These are phyloP conservation scores for Solanum bulbocastanum DNA, from an alignment of 257 asterid species.

Conservation along the genomic window DNA sequence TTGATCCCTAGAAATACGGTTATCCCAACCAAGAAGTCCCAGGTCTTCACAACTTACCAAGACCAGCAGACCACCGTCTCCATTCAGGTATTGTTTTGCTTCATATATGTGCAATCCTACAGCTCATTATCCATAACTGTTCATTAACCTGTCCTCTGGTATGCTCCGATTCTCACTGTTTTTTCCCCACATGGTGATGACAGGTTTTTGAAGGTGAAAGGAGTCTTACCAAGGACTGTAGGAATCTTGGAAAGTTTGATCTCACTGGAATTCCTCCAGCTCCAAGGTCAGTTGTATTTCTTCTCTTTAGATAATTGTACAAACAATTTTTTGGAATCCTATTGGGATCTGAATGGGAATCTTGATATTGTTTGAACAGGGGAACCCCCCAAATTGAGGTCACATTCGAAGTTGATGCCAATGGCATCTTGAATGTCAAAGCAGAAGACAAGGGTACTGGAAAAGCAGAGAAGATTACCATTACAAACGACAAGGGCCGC, in stretches of 20 bases:
- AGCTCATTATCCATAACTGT: background rate
- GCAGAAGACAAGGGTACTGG: slow-evolving; percentile 98
- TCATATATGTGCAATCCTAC: background rate
- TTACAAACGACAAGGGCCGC: slow-evolving; percentile 97
- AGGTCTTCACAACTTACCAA: slow-evolving; percentile 94
- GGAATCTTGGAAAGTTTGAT: slow-evolving; percentile 87
- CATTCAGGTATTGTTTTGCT: slow-evolving; percentile 49
- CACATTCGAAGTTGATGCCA: slow-evolving; percentile 91
- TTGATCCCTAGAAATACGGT: slow-evolving; percentile 96
- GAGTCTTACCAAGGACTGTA: slow-evolving; percentile 88
- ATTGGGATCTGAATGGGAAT: background rate
- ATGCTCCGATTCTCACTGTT: background rate
- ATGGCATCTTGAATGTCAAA: slow-evolving; percentile 81
- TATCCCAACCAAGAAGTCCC: slow-evolving; percentile 91
- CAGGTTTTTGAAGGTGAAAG: slow-evolving; percentile 97
- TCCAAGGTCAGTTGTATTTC: slow-evolving; percentile 48
- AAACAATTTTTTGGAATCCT: background rate
- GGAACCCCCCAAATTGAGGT: slow-evolving; percentile 97
- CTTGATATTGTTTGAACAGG: slow-evolving; percentile 26
- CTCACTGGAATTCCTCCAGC: slow-evolving; percentile 88
- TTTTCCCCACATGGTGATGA: background rate
- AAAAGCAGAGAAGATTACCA: slow-evolving; percentile 76
- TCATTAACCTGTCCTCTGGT: background rate
- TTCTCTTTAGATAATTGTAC: background rate
- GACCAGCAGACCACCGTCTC: slow-evolving; percentile 93